phyloP scores from a whole-genome alignment of 1,284 basidiomycete species.

The Pascua sp. region DNA sequence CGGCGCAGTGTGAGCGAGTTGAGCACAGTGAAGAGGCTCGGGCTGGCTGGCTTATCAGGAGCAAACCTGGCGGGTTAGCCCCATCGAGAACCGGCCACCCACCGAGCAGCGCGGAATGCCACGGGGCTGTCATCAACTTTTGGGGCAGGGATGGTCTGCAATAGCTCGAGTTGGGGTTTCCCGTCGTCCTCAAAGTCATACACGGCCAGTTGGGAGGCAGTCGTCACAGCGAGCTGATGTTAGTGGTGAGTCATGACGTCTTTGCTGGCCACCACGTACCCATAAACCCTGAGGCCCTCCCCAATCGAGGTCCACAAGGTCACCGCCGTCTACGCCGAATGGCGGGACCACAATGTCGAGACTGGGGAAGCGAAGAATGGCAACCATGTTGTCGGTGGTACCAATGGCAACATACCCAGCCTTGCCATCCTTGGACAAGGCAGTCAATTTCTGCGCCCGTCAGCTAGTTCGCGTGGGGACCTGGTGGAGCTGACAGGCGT shows the following conservation, averaged over 20 bases:
- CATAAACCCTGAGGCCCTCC: slow-evolving; percentile 36
- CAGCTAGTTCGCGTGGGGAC: too few relatives aligned
- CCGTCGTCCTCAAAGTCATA: slow-evolving; percentile 23
- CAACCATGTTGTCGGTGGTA: slow-evolving; percentile 52
- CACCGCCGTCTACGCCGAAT: slow-evolving; percentile 28
- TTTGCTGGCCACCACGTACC: slow-evolving; percentile 24
- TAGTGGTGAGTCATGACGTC: not conserved
- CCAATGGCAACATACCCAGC: slow-evolving; percentile 37
- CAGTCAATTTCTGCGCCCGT: slow-evolving; percentile 42
- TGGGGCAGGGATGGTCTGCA: slow-evolving; percentile 38
- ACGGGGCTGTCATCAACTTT: slow-evolving; percentile 44
- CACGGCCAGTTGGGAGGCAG: slow-evolving; percentile 29
- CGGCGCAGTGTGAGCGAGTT: slow-evolving; percentile 56
- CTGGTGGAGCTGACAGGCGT: slow-evolving; percentile 27
- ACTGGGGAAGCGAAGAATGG: slow-evolving; percentile 65
- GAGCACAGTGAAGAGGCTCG: slow-evolving; percentile 55
- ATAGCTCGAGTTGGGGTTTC: slow-evolving; percentile 27
- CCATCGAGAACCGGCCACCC: slow-evolving; percentile 20
- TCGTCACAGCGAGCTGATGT: slow-evolving; percentile 37
- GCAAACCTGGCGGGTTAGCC: too few relatives aligned
- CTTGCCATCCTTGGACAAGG: slow-evolving; percentile 24
- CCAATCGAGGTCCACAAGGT: slow-evolving; percentile 46
- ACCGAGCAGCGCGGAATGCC: slow-evolving; percentile 73
- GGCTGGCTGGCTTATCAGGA: not conserved
- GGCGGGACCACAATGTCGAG: slow-evolving; percentile 58